Evolutionary conservation across 345 rosid species (phyloP).

Genomic region (Gossypium stocksii): DNA sequence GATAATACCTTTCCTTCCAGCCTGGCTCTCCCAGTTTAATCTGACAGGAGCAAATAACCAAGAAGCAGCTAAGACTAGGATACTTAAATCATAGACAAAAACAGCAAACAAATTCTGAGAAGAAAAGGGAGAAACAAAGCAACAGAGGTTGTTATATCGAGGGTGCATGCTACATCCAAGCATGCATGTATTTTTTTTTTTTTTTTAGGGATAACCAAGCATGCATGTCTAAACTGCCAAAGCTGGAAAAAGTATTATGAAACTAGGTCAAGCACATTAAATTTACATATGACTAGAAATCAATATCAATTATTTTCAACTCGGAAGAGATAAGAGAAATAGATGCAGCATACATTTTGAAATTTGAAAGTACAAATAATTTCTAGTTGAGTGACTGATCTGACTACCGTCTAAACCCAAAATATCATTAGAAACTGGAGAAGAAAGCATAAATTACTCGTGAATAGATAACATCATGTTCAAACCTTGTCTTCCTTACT

Average conservation of each 20-base stretch:
- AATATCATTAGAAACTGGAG: not conserved
- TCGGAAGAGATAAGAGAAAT: not conserved
- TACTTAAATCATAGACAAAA: not conserved
- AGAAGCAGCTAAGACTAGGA: not conserved
- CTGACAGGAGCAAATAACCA: not conserved
- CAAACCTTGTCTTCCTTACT: conserved; percentile 76
- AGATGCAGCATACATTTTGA: not conserved
- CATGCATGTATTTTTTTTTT: too few relatives aligned
- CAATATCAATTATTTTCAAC: not conserved
- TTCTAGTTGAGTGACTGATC: not conserved
- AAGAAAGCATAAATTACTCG: not conserved
- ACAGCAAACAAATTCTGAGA: not conserved
- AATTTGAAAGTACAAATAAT: not conserved
- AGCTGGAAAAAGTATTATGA: not conserved
- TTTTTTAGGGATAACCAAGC: too few relatives aligned
- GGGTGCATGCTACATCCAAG: not conserved
- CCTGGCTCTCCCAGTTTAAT: conserved; percentile 74
- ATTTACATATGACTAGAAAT: not conserved
- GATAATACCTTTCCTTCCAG: conserved; percentile 95
- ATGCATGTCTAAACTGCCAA: not conserved
- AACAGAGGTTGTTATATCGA: not conserved
- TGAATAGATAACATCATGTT: not conserved
- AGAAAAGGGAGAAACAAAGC: not conserved
- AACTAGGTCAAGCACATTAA: not conserved
- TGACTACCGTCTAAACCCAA: not conserved